phyloP scores from a whole-genome alignment of 1,284 basidiomycete genomes.

The Meira nashicola region DNA sequence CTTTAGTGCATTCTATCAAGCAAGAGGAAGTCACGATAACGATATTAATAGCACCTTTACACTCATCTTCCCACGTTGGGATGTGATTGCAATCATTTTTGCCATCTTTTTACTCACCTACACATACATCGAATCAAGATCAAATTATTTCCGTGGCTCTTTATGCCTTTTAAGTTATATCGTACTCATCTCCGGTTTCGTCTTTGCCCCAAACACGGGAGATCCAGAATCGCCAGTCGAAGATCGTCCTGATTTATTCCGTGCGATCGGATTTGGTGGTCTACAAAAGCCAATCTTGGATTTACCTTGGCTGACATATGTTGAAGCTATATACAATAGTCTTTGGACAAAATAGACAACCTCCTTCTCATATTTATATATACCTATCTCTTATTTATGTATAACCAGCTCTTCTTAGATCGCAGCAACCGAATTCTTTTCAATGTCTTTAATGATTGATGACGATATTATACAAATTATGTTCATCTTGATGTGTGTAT shows the following conservation, averaged over 20 bases:
- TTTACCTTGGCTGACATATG: too few species aligned
- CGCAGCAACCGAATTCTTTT: too few species aligned
- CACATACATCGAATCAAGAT: conserved; percentile 95
- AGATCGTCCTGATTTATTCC: conserved; percentile 6
- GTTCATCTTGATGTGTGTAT: too few species aligned
- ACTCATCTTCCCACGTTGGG: conserved; percentile 96
- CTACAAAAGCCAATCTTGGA: too few species aligned
- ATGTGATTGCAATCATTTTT: conserved; percentile 84
- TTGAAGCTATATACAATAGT: too few species aligned
- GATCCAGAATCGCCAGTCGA: conserved; percentile 40
- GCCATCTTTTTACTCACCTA: conserved; percentile 86
- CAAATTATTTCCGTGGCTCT: conserved; percentile 68
- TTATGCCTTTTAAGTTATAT: conserved; percentile 43
- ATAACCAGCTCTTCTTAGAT: too few species aligned
- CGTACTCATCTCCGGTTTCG: conserved; percentile 49
- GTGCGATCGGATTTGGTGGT: too few species aligned
- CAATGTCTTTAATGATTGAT: too few species aligned
- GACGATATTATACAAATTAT: too few species aligned
- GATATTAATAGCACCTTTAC: conserved; percentile 36
- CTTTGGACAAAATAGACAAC: too few species aligned
- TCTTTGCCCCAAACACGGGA: conserved; percentile 45
- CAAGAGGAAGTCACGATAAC: conserved; percentile 55
- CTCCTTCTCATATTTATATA: too few species aligned
- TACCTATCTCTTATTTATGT: too few species aligned
- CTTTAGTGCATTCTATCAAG: conserved; percentile 89